Evolutionary conservation across 352 stramenopile genomes (phyloP), one percentile per base, ranked within the genome.

Genomic region (Pythium monospermum): DNA sequence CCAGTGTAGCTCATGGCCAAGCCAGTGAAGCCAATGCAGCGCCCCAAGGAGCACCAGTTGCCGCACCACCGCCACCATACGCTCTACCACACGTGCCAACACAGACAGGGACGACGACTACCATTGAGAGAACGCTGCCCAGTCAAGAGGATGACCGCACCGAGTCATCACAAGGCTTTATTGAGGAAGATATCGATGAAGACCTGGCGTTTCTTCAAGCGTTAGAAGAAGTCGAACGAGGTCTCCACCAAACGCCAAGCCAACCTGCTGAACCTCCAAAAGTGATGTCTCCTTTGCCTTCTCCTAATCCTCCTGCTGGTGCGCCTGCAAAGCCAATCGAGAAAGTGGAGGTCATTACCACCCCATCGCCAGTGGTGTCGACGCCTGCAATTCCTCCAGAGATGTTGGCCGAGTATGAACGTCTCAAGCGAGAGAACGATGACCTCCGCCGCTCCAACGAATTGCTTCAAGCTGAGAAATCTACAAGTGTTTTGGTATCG

Each of bases 401-500:
- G 4, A 46, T 89, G 2, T 31, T 86, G 55, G 55, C 63, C 21
- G 78, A 87, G 40, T 83, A 83, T 43, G 78, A 86, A 42, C 73
- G 76, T 1, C 59, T 89, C 15, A 84, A 73, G 61, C 62, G 63
- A 19, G 78, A 89, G 33, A 89, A 89, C 52, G 71, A 85, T 42
- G 55, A 58, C 18, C 62, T 89, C 16, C 78, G 75, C 15, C 66
- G 66, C 16, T 89, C 76, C 16, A 89, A 89, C 26, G 75, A 85
- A 19, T 55, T 71, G 15, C 65, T 87, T 0, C 71, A 85, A 62
- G 73, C 54, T 4, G 40, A 21, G 8, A 39, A 42, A 11, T 41
- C 50, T 5, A 31, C 38, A n/a, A n/a, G n/a, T n/a, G n/a, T n/a
- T n/a, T n/a, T n/a, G n/a, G n/a, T n/a, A n/a, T n/a, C n/a, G n/a